Evolutionary conservation across 441 rosid species (phyloP).

Genomic region (Breynia disticha): DNA sequence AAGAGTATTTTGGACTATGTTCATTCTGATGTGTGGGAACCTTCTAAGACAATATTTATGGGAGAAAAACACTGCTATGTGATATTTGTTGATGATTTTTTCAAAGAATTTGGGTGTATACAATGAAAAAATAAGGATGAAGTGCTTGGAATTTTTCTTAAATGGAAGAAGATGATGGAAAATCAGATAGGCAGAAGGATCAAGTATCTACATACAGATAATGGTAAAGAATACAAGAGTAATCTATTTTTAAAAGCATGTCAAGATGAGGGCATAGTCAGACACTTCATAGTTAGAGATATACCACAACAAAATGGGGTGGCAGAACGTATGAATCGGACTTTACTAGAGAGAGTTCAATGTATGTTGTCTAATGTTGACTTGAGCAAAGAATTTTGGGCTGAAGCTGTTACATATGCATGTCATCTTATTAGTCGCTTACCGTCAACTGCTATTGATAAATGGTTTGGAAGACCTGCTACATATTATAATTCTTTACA

Average conservation of each 20-base stretch:
- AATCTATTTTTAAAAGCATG: no score
- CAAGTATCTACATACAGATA: neutral
- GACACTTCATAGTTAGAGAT: no score
- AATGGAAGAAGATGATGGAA: neutral
- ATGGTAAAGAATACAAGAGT: no score
- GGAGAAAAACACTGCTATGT: neutral
- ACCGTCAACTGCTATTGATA: no score
- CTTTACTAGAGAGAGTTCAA: neutral
- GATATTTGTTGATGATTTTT: neutral
- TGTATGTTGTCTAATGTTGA: neutral
- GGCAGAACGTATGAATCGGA: neutral
- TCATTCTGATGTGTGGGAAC: neutral
- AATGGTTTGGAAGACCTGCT: no score
- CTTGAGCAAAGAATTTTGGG: no score
- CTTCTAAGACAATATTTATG: neutral
- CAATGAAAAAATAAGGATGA: neutral
- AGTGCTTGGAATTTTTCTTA: neutral
- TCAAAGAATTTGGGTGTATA: constrained; percentile 1
- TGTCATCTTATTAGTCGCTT: no score
- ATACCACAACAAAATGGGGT: constrained; percentile 5
- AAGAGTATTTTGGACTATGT: no score
- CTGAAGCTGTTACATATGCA: no score
- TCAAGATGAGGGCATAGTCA: no score
- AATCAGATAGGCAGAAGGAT: neutral
- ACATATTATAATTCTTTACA: no score